phyloP scores from a whole-genome alignment of 2,329 filamentous ascomycete genomes.

The Neonectria coccinea region DNA sequence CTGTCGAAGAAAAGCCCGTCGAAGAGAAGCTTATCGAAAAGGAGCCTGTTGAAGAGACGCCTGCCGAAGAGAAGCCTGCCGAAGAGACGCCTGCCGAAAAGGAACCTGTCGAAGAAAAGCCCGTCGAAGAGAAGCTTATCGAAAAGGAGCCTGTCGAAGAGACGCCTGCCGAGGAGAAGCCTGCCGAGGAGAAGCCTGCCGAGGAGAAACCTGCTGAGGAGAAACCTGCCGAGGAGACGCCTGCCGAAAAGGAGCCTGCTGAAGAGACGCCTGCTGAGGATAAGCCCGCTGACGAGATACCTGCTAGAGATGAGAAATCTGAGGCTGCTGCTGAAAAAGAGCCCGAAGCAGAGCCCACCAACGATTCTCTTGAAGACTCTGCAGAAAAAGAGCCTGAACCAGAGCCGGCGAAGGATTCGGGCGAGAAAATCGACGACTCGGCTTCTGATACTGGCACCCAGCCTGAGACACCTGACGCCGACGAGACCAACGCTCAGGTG shows the following conservation, averaged over 20 bases:
- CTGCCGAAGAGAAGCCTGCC: conserved; percentile 14
- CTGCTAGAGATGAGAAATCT: conserved; percentile 6
- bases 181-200: no score
- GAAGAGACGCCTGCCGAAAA: conserved; percentile 13
- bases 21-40: no score
- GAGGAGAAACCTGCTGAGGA: no score
- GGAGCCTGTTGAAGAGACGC: not conserved
- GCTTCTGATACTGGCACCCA: conserved; percentile 17
- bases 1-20: no score
- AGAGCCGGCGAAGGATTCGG: conserved; percentile 20
- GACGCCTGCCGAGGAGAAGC: conserved; percentile 4
- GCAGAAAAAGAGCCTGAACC: conserved; percentile 7
- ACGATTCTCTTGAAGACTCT: not conserved
- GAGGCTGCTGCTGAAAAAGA: not conserved
- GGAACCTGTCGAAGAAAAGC: not conserved
- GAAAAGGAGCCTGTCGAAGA: not conserved
- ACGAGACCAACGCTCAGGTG: conserved; percentile 23
- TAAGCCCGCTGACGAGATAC: conserved; percentile 1
- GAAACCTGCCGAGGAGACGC: not conserved
- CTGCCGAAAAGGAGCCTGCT: conserved; percentile 14
- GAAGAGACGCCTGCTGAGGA: conserved; percentile 12
- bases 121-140: not conserved
- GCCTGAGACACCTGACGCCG: conserved; percentile 12
- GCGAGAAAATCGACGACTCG: conserved; percentile 7
- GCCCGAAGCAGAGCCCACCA: not conserved